A percentile compares a stretch with the other conserved stretches of the same genome.
phyloP scores from a whole-genome alignment of 108 stramenopile species.

The Cyclotella atomus region DNA sequence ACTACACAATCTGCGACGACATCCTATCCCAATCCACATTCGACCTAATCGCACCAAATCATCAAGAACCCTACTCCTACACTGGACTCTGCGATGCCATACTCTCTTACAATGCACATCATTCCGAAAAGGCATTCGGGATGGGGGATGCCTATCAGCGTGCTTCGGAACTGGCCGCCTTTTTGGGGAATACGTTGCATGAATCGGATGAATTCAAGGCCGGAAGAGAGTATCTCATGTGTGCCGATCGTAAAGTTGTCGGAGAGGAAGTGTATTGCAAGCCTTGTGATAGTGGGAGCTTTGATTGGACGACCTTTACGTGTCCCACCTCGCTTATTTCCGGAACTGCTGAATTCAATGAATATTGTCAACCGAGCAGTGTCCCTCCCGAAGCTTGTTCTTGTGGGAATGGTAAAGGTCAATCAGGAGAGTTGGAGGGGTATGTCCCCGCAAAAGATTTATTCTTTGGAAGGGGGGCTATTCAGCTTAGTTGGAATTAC shows the following conservation, averaged over 20 bases:
- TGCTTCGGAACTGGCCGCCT: conserved; percentile 27
- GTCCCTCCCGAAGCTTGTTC: conserved; percentile 27
- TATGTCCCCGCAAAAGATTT: conserved; percentile 28
- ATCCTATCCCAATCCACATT: conserved; percentile 21
- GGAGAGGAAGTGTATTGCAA: conserved; percentile 34
- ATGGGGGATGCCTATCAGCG: conserved; percentile 29
- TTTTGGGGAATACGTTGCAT: conserved; percentile 36
- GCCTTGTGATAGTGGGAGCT: conserved; percentile 30
- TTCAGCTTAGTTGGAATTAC: conserved; percentile 36
- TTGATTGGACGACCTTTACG: conserved; percentile 27
- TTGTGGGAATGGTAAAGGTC: conserved; percentile 24
- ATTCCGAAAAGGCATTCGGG: conserved; percentile 38
- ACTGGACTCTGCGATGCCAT: conserved; percentile 37
- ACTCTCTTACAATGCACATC: conserved; percentile 30
- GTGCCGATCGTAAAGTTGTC: conserved; percentile 18
- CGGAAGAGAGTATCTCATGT: conserved; percentile 34
- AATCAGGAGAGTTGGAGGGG: conserved; percentile 21
- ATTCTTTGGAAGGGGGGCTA: conserved; percentile 35
- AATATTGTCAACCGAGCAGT: conserved; percentile 29
- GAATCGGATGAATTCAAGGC: conserved; percentile 34
- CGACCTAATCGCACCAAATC: conserved; percentile 19
- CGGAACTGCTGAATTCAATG: conserved; percentile 19
- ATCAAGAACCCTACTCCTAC: conserved; percentile 20
- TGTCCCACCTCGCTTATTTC: conserved; percentile 11
- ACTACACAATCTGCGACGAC: conserved; percentile 32